A percentile compares a stretch with the other conserved stretches of the same genome.
Conservation (phyloP, 257 asterid species). For the Ballota nigra region DNA sequence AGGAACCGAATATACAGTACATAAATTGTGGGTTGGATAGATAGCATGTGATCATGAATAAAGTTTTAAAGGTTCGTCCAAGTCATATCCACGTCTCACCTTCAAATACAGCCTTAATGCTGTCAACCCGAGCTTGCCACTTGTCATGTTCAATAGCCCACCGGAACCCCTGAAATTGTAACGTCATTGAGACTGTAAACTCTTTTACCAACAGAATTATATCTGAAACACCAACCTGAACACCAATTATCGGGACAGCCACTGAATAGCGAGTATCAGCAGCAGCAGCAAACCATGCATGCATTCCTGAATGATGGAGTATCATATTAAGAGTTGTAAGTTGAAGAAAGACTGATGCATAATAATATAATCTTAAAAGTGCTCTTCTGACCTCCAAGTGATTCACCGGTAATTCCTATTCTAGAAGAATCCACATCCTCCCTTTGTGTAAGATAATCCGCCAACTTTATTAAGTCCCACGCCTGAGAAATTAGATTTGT, state of each 20-base stretch:
- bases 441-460: constrained; percentile 73
- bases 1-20: background rate
- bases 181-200: constrained; percentile 11
- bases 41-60: background rate
- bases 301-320: constrained; percentile 73
- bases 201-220: background rate
- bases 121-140: constrained; percentile 91
- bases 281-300: constrained; percentile 93
- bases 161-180: constrained; percentile 60
- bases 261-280: constrained; percentile 82
- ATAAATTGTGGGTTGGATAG: background rate
- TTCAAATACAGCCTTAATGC: constrained; percentile 83
- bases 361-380: background rate
- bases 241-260: constrained; percentile 86
- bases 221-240: constrained; percentile 55
- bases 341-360: constrained; percentile 10
- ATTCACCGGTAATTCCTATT: constrained; percentile 95
- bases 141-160: constrained; percentile 89
- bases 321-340: constrained; percentile 4
- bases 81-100: constrained; percentile 35
- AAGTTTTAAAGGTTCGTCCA: background rate
- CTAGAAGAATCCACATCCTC: constrained; percentile 72
- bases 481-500: constrained; percentile 40
- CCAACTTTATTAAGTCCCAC: constrained; percentile 86
- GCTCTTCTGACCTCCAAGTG: constrained; percentile 85